phyloP scores from a whole-genome alignment of 2,329 filamentous ascomycete species.

The Claviceps humidiphila region DNA sequence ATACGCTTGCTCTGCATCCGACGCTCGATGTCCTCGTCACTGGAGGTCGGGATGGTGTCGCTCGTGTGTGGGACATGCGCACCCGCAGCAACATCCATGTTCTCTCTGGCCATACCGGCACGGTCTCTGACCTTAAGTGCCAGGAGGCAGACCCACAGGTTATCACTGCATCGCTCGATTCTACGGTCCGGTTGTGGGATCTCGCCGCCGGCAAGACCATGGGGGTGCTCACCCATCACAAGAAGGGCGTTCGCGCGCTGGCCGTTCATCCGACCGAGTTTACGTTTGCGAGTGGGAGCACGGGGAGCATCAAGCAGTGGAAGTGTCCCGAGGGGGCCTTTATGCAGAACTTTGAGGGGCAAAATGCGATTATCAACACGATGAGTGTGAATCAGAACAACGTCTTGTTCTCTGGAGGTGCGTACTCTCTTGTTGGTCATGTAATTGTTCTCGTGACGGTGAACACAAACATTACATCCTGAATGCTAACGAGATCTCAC shows the following conservation, averaged over 20 bases:
- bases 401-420: slow-evolving; percentile 77
- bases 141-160: slow-evolving; percentile 96
- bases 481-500: not conserved
- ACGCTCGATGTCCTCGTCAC: slow-evolving; percentile 91
- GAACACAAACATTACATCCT: not conserved
- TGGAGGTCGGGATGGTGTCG: slow-evolving; percentile 86
- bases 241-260: slow-evolving; percentile 84
- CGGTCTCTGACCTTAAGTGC: slow-evolving; percentile 77
- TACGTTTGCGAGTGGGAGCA: slow-evolving; percentile 87
- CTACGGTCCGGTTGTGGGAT: slow-evolving; percentile 87
- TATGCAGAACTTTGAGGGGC: slow-evolving; percentile 97
- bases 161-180: slow-evolving; percentile 84
- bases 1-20: slow-evolving; percentile 84
- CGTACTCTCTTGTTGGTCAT: slow-evolving; percentile 6
- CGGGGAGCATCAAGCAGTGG: slow-evolving; percentile 96
- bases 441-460: not conserved
- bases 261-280: slow-evolving; percentile 83
- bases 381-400: slow-evolving; percentile 89
- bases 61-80: slow-evolving; percentile 96
- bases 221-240: slow-evolving; percentile 94
- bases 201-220: slow-evolving; percentile 92
- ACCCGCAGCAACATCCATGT: slow-evolving; percentile 94
- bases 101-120: slow-evolving; percentile 77
- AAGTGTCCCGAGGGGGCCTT: slow-evolving; percentile 96
- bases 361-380: slow-evolving; percentile 93